These are phyloP conservation scores for Colletotrichum sp. DNA, from an alignment of 2,329 filamentous ascomycete species.

Conservation along the genomic window DNA sequence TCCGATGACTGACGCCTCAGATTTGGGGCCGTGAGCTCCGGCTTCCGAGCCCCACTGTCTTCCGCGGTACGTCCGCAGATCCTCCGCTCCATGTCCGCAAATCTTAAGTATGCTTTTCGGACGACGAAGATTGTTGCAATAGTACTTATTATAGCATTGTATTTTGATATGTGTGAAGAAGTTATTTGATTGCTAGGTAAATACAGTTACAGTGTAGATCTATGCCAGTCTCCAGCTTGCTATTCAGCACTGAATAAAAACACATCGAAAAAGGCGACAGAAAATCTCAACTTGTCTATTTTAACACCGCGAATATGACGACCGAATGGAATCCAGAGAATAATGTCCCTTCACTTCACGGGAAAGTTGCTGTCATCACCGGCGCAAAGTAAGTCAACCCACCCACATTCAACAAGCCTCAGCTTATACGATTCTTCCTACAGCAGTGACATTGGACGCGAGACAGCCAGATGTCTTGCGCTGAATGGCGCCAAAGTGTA, in stretches of 20 bases:
- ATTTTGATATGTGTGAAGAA: not conserved
- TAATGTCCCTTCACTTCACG: slow-evolving; percentile 22
- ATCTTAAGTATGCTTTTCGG: not conserved
- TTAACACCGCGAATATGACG: fast-evolving
- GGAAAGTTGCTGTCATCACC: slow-evolving; percentile 28
- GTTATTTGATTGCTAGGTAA: too few relatives aligned
- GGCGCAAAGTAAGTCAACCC: slow-evolving; percentile 25
- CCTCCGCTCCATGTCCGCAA: not conserved
- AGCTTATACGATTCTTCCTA: not conserved
- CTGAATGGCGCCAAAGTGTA: slow-evolving; percentile 29
- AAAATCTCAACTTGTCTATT: not conserved
- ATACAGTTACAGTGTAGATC: not conserved
- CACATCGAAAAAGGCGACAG: fast-evolving
- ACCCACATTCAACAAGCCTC: not conserved
- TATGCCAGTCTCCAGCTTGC: not conserved
- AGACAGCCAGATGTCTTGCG: slow-evolving; percentile 27
- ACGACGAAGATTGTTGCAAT: not conserved
- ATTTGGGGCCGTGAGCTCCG: not conserved
- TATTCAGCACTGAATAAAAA: fast-evolving
- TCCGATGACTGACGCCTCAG: not conserved
- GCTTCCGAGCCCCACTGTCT: not conserved
- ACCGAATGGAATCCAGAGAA: not conserved
- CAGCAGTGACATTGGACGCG: slow-evolving; percentile 27
- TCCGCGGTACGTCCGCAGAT: not conserved
- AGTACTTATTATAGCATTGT: not conserved